Evolutionary conservation across 345 rosid genomes (phyloP), one percentile per base, ranked within the genome.

Genomic region (Salix arbutifolia): DNA sequence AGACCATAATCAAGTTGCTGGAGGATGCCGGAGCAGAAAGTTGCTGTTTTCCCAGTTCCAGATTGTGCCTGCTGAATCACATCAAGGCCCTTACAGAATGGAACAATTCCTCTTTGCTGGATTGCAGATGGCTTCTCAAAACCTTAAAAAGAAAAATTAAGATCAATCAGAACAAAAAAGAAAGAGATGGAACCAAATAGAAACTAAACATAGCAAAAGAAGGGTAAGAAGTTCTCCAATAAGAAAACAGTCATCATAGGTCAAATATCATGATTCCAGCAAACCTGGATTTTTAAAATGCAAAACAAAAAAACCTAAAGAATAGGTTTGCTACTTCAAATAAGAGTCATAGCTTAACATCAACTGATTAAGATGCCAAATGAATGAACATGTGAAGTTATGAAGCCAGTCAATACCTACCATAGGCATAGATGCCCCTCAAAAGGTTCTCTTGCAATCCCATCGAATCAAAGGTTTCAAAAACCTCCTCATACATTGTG

Each of bases 51-150:
- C 37, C 98, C 97, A 40, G 98, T 92, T 85, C 97, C 97, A 46
- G 98, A 94, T 52, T 92, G 97, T 19, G 98, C 97, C 81, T 94
- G 98, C 79, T 94, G 97, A 83, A 94, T 94, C 53, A 92, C 98
- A 83, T 92, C 98, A 44, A 92, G 94, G 65, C 97, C 97, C 83
- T 90, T 92, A 85, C 92, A 88, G 83, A 94, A 94, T 2, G 98
- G 98, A 58, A 94, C 91, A 58, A 94, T 92, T 72, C 98, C 97
- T 74, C 95, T 92, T 73, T 92, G 98, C 76, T 94, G 98, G 78
- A 94, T 94, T 6, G 98, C 98, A 86, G 97, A 94, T 14, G 97
- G 95, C 88, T 94, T 94, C 91, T 94, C 98, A 84, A 94, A 81
- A 74, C 84, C 84, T 81, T 52, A 18, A 67, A 71, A 60, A 42